Base-by-base conservation (phyloP, 768 basidiomycete species). In the Pleurotus djamor region DNA sequence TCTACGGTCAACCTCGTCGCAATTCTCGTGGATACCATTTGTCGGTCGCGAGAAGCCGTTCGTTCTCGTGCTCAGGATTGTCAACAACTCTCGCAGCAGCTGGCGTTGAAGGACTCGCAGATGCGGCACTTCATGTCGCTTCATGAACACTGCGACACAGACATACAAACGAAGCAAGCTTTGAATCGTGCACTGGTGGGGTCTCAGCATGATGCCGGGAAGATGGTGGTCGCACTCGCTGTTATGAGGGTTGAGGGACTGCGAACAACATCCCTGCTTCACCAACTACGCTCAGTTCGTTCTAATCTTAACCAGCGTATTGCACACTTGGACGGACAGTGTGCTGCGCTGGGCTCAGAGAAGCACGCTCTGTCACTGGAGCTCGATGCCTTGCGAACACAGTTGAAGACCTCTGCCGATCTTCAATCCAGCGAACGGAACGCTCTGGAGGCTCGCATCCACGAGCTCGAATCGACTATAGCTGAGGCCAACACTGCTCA, bases 11-110 rank as follows among this genome's bases (percentile, higher is more conserved):
- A 73, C 4, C 61, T 82, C 58, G 72, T 81, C 37, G 67, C 66
- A n/a, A 71, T 76, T 47, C 58, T 82, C 54, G 63, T 74, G 1
- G 71, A 76, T 45, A 72, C 79, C 4, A 69, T 74, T 37, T 66
- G 64, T 13, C 65, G 65, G 36, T 73, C 71, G n/a, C 70, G 72
- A 38, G 65, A 65, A 41, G 57, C 68, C 2, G 48, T 66, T 48
- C 63, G 16, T 6, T 35, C 37, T 32, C 21, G 21, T 28, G 54
- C 37, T 32, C 54, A 43, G 38, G 41, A 10, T 38, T 17, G 13
- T 7, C 5, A 45, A 12, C 17, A 43, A 17, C 14, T 55, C 54
- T 5, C 38, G 5, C 14, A n/a, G 13, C 38, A 32, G 12, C 38
- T 55, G 37, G 38, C 37, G 14, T 12, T 13, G 17, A 58, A 33